Percentiles rank a stretch among this genome's conserved stretches.
Conservation (phyloP, 2,329 filamentous ascomycete species). For the Corynespora cassiicola region DNA sequence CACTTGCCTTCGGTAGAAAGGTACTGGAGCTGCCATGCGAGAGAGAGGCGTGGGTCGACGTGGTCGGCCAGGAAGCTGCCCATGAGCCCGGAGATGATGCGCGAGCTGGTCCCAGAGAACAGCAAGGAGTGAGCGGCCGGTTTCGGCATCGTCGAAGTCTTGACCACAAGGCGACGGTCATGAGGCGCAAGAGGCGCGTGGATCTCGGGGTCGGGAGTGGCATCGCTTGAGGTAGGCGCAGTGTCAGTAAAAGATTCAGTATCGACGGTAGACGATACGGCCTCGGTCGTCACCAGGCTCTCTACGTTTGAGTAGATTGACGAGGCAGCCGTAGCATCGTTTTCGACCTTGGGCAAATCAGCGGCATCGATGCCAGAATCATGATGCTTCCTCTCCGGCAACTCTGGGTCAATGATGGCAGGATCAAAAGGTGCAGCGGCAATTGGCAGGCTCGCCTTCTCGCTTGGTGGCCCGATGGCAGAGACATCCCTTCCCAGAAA, state of each 20-base stretch:
- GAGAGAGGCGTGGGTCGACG: constrained; percentile 77
- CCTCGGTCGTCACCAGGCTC: constrained; percentile 23
- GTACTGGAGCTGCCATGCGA: constrained; percentile 90
- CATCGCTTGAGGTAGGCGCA: constrained; percentile 9
- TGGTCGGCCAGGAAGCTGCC: constrained; percentile 79
- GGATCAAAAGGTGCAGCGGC: constrained; percentile 58
- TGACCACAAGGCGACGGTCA: constrained; percentile 58
- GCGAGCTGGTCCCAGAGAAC: constrained; percentile 77
- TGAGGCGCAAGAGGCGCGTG: constrained; percentile 32
- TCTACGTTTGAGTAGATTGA: constrained; percentile 22
- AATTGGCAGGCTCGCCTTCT: constrained; percentile 52
- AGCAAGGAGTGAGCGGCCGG: constrained; percentile 85
- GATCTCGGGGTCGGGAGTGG: constrained; percentile 7
- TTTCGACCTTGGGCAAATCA: constrained; percentile 31
- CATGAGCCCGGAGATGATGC: constrained; percentile 79
- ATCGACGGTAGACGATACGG: constrained; percentile 43
- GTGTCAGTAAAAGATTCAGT: constrained; percentile 22
- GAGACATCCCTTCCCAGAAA: constrained; percentile 48
- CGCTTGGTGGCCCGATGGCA: constrained; percentile 35
- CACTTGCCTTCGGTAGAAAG: constrained; percentile 91
- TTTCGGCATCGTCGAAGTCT: constrained; percentile 72
- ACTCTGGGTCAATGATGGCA: constrained; percentile 19
- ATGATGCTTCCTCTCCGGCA: constrained; percentile 36
- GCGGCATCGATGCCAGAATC: constrained; percentile 40
- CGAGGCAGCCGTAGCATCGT: constrained; percentile 22